Base-by-base conservation (phyloP, 2,329 filamentous ascomycete species). In the Aureobasidium vineae region DNA sequence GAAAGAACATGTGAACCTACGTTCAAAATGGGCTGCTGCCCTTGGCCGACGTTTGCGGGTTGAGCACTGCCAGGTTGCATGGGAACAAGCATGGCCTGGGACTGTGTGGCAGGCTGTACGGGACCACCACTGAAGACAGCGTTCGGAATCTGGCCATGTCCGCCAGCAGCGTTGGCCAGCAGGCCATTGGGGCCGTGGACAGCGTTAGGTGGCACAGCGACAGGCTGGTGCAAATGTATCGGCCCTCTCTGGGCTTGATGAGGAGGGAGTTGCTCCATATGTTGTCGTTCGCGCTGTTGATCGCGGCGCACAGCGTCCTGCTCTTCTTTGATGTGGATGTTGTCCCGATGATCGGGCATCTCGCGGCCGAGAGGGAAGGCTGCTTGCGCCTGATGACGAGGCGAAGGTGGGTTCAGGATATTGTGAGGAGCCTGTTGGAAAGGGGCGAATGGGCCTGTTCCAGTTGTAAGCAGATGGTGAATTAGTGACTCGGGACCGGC, bases 121-220 rank as follows among this genome's bases (percentile, higher is more conserved):
- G 90, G 87, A 2, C 88, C 86, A 28, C 88, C 89, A 72, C 88
- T 89, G 74, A 93, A 96, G 43, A 90, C 82, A 63, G 85, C 85
- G 68, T 81, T 86, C 77, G 72, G 82, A 79, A 67, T 84, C 79
- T 41, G 83, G 79, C 71, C 72, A 56, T 69, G 71, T 38, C 70
- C 71, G 26, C 71, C 82, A 73, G 73, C 83, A 7, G 75, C 78
- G 86, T 81, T 80, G 16, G 79, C 79, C 45, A 98, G 85, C 41
- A 98, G 84, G 10, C 94, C 94, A 71, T 95, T 94, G 1, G 94
- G 94, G 53, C 92, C 96, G 75, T 97, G 94, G 66, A 97, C 96
- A 63, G 91, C 92, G 82, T 78, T 93, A 83, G 75, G 92, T 87
- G 79, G 80, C 2, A 83, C 79, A 69, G 94, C 94, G 67, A 97